Conservation (phyloP, 345 rosid genomes). For the Pugionium cornutum region DNA sequence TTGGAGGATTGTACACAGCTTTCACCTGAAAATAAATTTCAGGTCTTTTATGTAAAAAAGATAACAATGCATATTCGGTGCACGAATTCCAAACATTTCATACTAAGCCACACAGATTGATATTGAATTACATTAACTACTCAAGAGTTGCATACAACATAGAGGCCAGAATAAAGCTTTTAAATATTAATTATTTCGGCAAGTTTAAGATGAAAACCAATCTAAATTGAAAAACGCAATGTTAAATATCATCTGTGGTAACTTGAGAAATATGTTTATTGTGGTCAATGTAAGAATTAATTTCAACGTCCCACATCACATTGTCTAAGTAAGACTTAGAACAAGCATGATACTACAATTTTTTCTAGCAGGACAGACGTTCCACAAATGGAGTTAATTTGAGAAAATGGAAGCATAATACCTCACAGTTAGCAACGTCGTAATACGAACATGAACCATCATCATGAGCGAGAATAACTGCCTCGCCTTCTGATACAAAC, state of each 20-base stretch:
- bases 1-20: slow-evolving; percentile 74
- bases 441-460: slow-evolving; percentile 92
- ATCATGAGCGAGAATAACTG: slow-evolving; percentile 82
- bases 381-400: background rate
- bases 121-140: background rate
- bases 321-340: too few species aligned
- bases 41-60: slow-evolving; percentile 12
- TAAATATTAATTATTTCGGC: background rate
- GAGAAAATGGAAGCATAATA: slow-evolving; percentile 31
- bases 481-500: slow-evolving; percentile 98
- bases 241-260: too few species aligned
- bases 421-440: slow-evolving; percentile 89
- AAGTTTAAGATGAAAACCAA: slow-evolving; percentile 11
- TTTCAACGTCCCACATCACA: background rate
- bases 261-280: background rate
- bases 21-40: slow-evolving; percentile 60
- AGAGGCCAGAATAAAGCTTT: too few species aligned
- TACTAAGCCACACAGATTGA: slow-evolving; percentile 9
- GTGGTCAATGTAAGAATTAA: background rate
- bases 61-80: slow-evolving; percentile 3
- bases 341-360: too few species aligned
- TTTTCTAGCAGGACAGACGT: too few species aligned
- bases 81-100: background rate
- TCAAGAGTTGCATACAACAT: slow-evolving; percentile 1
- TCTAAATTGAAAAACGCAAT: too few species aligned